Evolutionary conservation across 225 moss, liverwort and hornwort species (phyloP).

Genomic region (Physcomitrellopsis africana): DNA sequence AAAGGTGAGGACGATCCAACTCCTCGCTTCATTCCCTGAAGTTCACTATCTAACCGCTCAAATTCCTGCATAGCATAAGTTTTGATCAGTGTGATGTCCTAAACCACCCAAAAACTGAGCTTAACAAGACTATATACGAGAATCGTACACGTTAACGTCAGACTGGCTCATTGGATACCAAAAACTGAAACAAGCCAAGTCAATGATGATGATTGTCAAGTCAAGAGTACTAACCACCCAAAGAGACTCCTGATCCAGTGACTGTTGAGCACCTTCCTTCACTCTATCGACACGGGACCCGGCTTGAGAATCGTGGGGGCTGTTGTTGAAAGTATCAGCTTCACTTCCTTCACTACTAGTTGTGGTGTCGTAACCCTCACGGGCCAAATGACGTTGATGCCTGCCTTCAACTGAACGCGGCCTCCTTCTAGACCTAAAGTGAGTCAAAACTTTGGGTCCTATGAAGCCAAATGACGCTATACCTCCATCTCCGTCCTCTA

Average conservation of each 20-base stretch:
- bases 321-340: conserved; percentile 50
- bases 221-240: conserved; percentile 51
- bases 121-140: too few species aligned
- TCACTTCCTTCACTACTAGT: conserved; percentile 71
- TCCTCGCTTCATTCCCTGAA: conserved; percentile 75
- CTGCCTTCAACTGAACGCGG: conserved; percentile 71
- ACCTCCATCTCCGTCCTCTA: conserved; percentile 43
- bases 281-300: conserved; percentile 44
- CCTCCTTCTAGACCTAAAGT: conserved; percentile 63
- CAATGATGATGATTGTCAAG: not conserved
- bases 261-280: conserved; percentile 42
- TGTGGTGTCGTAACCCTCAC: conserved; percentile 52
- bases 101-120: too few species aligned
- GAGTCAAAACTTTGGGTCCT: conserved; percentile 43
- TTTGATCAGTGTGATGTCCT: not conserved
- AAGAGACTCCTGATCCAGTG: conserved; percentile 67
- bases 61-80: conserved; percentile 59
- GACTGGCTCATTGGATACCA: not conserved
- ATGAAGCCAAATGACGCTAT: conserved; percentile 45
- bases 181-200: not conserved
- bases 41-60: conserved; percentile 70
- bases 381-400: conserved; percentile 54
- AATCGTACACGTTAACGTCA: too few species aligned
- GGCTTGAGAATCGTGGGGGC: conserved; percentile 38
- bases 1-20: conserved; percentile 41